Percentiles rank a stretch among this genome's conserved stretches.
Evolutionary conservation across 768 basidiomycete genomes (phyloP).

Genomic region (Leucosporidium scottii): DNA sequence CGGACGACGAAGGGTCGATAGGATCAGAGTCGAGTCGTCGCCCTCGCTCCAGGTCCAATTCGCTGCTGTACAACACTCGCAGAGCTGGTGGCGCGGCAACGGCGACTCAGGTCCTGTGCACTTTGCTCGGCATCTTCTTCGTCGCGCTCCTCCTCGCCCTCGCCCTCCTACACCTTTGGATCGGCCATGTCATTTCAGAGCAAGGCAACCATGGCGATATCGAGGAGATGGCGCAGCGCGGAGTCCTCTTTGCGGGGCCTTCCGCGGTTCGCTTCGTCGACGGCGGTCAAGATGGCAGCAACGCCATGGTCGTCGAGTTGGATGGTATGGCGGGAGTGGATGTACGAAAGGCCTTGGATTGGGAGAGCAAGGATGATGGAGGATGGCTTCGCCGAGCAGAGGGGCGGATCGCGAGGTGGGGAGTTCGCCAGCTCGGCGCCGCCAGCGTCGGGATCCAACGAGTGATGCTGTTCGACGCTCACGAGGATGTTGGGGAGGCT

Average conservation of each 20-base stretch:
- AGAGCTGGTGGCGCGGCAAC: too few species aligned
- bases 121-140: conserved; percentile 15
- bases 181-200: conserved; percentile 29
- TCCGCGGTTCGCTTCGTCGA: conserved; percentile 19
- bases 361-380: conserved; percentile 21
- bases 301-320: conserved; percentile 15
- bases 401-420: conserved; percentile 16
- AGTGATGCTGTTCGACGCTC: conserved; percentile 6
- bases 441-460: conserved; percentile 13
- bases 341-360: conserved; percentile 20
- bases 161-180: conserved; percentile 23
- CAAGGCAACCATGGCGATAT: conserved; percentile 11
- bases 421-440: conserved; percentile 4
- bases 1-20: conserved; percentile 16
- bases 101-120: conserved; percentile 8
- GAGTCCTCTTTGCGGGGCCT: conserved; percentile 14
- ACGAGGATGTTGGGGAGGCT: background rate
- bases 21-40: conserved; percentile 4
- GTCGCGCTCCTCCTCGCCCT: conserved; percentile 10
- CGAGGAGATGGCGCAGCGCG: conserved; percentile 20
- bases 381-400: conserved; percentile 14
- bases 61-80: too few species aligned
- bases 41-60: background rate
- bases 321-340: conserved; percentile 26
- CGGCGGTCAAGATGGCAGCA: background rate